Evolutionary conservation across 2,329 filamentous ascomycete species (phyloP), one percentile per base, ranked within the genome.

Genomic region (Sordariomycetes sp.): DNA sequence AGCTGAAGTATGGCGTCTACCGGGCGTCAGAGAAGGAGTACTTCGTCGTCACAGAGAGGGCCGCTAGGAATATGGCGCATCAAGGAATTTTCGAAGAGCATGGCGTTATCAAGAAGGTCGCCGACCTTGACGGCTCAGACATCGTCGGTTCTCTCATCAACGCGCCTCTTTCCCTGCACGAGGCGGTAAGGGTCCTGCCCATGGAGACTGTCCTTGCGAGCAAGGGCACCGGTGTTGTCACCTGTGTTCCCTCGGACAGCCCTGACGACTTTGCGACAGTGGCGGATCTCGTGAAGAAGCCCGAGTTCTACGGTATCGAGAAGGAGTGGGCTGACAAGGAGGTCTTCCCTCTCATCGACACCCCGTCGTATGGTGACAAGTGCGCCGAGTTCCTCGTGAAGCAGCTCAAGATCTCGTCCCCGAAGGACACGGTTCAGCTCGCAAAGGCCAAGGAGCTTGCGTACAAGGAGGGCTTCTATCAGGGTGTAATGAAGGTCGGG

Each of bases 391-490:
- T 85, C 65, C 77, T 99, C 60, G 88, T 96, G 58, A 90, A 97
- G 77, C 85, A 94, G 71, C 79, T 97, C 71, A 97, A 97, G 80
- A 99, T 99, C 69, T 87, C 90, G 63, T 97, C 93, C 14, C 93
- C 94, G 61, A 99, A 99, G 74, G 94, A 99, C 69, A 82, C 86
- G 40, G 94, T 89, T 70, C 73, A 92, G 73, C 84, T 99, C 53
- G 88, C 89, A 53, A 88, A 97, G 71, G 94, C 94, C 53, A 99
- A 99, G 76, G 93, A 97, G 64, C 77, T 95, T 63, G 92, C 94
- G 0, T 99, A 99, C 80, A 96, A 94, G 74, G 92, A 97, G 69
- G 94, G 92, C 18, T 97, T 90, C 78, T 99, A 99, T 77, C 91
- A 96, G 75, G 94, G 94, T 64, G 87, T 81, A 59, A 89, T 99